Base-by-base conservation (phyloP, 2,329 filamentous ascomycete genomes). In the Arthrobotrys entomopaga region DNA sequence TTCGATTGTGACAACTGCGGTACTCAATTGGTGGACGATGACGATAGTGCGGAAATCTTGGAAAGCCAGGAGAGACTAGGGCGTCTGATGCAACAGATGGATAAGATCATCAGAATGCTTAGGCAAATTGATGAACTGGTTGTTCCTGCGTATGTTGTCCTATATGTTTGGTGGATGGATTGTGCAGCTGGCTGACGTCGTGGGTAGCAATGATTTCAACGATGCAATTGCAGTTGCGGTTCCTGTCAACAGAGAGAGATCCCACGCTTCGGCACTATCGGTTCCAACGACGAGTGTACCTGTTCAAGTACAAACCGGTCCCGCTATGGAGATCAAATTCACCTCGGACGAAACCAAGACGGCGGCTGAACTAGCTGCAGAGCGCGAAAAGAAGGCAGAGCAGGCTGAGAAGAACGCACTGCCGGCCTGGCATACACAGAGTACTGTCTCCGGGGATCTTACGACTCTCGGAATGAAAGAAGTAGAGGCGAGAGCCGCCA, bases 1-100 rank as follows among this genome's bases (percentile, higher is more conserved):
- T 98, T 98, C 80, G 83, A 90, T 53, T 99, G 95, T 82, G 90
- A 93, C 79, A 88, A 89, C 58, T 99, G 95, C 82, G 85, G 86
- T 19, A 84, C 84, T 63, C 82, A 87, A 1, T 84, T 96, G 22
- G 85, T 87, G 0, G 87, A 88, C 63, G 88, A 90, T 76, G 85
- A 88, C 43, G 87, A 91, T 73, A 87, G 88, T 42, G 86, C 88
- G 66, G 89, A 92, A 81, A 87, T 90, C 78, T 89, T 89, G 53
- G 90, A 89, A 20, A 77, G 75, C 38, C 78, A 79, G 52, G 78
- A 79, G 50, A 60, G 77, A 2, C 46, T 79, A 15, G 77, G 78
- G 13, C 86, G 88, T 53, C 84, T 95, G 78, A 94, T 94, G 81
- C 88, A 89, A 78, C 90, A 94, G 80, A 89, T 94, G 81, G 89